Evolutionary conservation across 2,329 filamentous ascomycete genomes (phyloP).

Genomic region (Epichloe scottii): DNA sequence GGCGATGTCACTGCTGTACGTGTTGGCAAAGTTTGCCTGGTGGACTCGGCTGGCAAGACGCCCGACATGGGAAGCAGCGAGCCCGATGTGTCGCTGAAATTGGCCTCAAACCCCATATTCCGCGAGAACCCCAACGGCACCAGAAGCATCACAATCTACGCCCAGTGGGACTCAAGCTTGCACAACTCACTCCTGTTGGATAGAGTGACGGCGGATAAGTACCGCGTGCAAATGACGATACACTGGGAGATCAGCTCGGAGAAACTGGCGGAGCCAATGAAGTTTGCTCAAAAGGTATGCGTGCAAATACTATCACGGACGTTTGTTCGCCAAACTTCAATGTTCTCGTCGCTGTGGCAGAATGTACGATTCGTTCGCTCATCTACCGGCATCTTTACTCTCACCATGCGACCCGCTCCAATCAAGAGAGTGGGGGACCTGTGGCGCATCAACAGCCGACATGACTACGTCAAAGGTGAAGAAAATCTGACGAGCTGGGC

Average conservation of each 20-base stretch:
- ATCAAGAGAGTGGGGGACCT: conserved; percentile 87
- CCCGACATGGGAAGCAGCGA: conserved; percentile 63
- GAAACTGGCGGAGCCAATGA: conserved; percentile 78
- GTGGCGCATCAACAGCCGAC: conserved; percentile 90
- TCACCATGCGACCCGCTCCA: conserved; percentile 75
- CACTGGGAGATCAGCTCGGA: conserved; percentile 77
- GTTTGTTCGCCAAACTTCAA: conserved; percentile 74
- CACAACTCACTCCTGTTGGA: conserved; percentile 91
- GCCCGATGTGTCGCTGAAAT: conserved; percentile 63
- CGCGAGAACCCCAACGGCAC: conserved; percentile 85
- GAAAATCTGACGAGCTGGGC: conserved; percentile 76
- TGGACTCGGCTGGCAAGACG: conserved; percentile 76
- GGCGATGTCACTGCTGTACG: conserved; percentile 66
- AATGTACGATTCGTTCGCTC: conserved; percentile 77
- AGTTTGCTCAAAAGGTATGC: conserved; percentile 68
- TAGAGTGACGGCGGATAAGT: conserved; percentile 82
- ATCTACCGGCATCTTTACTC: conserved; percentile 72
- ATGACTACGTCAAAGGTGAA: conserved; percentile 94
- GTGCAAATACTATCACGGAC: conserved; percentile 75
- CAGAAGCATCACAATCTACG: conserved; percentile 71
- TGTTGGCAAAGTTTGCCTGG: conserved; percentile 67
- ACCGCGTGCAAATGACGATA: conserved; percentile 77
- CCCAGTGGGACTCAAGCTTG: conserved; percentile 92
- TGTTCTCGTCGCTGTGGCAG: conserved; percentile 81
- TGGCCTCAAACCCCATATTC: conserved; percentile 66